These are phyloP conservation scores for Dendrobium nobile DNA, from an alignment of 106 monocot genomes.

Conservation along the genomic window DNA sequence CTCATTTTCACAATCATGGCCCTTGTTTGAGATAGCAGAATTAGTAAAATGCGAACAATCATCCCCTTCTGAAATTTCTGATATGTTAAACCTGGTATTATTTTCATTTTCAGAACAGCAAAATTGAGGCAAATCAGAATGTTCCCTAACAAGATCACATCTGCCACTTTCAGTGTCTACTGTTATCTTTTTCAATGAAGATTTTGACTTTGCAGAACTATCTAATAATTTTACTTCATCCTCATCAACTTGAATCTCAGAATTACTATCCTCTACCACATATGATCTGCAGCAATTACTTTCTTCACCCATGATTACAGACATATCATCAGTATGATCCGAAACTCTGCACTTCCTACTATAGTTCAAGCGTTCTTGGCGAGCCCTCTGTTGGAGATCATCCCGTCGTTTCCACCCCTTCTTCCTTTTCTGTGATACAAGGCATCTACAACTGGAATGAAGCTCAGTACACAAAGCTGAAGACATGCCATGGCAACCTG, in stretches of 20 bases:
- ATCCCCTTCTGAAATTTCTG: conserved; percentile 11
- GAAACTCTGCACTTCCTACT: conserved; percentile 58
- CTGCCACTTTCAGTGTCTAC: conserved; percentile 11
- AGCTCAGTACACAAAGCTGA: conserved; percentile 24
- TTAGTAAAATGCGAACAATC: conserved; percentile 30
- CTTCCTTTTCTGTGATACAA: conserved; percentile 30
- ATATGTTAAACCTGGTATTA: conserved; percentile 4
- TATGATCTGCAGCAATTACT: conserved; percentile 9
- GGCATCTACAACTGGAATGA: conserved; percentile 24
- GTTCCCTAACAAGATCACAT: conserved; percentile 4
- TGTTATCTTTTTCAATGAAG: conserved; percentile 14
- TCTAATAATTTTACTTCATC: conserved; percentile 27
- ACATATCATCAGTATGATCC: conserved; percentile 20
- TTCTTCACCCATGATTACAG: conserved; percentile 46
- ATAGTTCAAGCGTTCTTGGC: conserved; percentile 61
- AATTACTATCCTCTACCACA: conserved; percentile 9
- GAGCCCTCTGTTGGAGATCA: conserved; percentile 66
- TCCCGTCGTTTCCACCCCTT: conserved; percentile 54
- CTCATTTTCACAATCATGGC: conserved; percentile 26
- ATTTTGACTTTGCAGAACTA: conserved; percentile 17
- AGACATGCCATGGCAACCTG: conserved; percentile 27
- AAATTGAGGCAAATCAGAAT: conserved; percentile 14
- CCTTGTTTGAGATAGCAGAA: conserved; percentile 18
- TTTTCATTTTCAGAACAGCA: conserved; percentile 12
- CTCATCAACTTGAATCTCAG: conserved; percentile 18